Evolutionary conservation across 2,329 filamentous ascomycete species (phyloP), one percentile per base, ranked within the genome.

Genomic region (Cercospora sp.): DNA sequence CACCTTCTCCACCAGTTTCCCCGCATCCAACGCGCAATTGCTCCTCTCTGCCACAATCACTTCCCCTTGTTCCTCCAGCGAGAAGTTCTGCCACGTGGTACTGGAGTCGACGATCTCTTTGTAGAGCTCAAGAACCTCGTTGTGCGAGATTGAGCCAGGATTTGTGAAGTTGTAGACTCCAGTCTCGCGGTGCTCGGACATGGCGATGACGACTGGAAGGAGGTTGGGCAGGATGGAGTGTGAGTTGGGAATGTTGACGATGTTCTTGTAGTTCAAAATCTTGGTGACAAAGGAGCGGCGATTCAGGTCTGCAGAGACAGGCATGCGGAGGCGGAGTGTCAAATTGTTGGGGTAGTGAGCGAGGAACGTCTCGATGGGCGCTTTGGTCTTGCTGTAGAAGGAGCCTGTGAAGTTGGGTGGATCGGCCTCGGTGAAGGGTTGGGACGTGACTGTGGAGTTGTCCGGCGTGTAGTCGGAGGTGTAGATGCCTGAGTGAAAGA

Each of bases 101-200:
- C 75, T 77, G 1, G 88, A 88, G 49, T 88, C 84, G 43, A 91
- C 85, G 71, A 89, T 87, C 70, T 90, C 84, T 73, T 85, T 85
- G 80, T 90, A 90, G 51, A 91, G 80, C 2, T 80, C 73, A 45
- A 91, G 81, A 6, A 91, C 88, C 79, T 90, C 88, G 77, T 90
- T 90, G 80, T 90, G 88, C n/a, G 87, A 89, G 77, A 91, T 90
- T 70, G 87, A 86, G 12, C 88, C 89, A 0, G 89, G 89, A 79
- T 90, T 91, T 69, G 88, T 90, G 78, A 90, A 90, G 81, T 91
- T 91, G 80, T 88, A 90, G 72, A 91, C 81, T 18, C 89, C 89
- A 1, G 84, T 86, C 51, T 90, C 88, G 49, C 81, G 80, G 79
- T 89, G 83, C 77, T 89, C 86, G 30, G 88, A 85, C 71, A 90